These are phyloP conservation scores for Cordyceps cateniannulata DNA, from an alignment of 2,329 filamentous ascomycete species.

Conservation along the genomic window DNA sequence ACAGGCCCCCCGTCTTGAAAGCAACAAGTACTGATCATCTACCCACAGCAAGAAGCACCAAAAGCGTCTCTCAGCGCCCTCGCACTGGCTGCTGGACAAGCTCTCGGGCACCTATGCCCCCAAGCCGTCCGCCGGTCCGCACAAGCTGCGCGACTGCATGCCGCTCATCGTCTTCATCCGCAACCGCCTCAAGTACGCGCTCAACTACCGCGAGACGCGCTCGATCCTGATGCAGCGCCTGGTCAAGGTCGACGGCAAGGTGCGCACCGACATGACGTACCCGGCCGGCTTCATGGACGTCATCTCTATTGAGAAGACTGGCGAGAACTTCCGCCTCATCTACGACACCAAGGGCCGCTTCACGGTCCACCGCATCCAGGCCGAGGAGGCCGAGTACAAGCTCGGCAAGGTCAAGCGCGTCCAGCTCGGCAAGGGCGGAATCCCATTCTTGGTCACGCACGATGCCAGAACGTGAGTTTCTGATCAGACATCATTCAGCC, in stretches of 20 bases:
- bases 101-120: constrained; percentile 84
- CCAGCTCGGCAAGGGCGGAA: constrained; percentile 97
- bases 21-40: constrained; percentile 26
- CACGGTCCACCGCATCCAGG: constrained; percentile 98
- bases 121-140: constrained; percentile 73
- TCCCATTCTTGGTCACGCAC: constrained; percentile 99
- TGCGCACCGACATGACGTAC: constrained; percentile 97
- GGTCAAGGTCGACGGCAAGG: constrained; percentile 99
- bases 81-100: constrained; percentile 99
- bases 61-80: constrained; percentile 98
- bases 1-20: background rate
- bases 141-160: constrained; percentile 99
- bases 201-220: constrained; percentile 97
- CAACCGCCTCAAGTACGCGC: constrained; percentile 96
- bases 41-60: constrained; percentile 88
- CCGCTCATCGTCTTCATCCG: constrained; percentile 98
- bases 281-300: constrained; percentile 99
- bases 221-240: constrained; percentile 99
- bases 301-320: constrained; percentile 98
- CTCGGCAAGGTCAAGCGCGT: constrained; percentile 99
- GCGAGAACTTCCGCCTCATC: constrained; percentile 99
- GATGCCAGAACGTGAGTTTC: constrained; percentile 99
- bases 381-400: constrained; percentile 99
- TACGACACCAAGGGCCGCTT: constrained; percentile 99
- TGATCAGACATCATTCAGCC: constrained; percentile 98